Base-by-base conservation (phyloP, 345 rosid species). In the Cardiospermum halicacabum region DNA sequence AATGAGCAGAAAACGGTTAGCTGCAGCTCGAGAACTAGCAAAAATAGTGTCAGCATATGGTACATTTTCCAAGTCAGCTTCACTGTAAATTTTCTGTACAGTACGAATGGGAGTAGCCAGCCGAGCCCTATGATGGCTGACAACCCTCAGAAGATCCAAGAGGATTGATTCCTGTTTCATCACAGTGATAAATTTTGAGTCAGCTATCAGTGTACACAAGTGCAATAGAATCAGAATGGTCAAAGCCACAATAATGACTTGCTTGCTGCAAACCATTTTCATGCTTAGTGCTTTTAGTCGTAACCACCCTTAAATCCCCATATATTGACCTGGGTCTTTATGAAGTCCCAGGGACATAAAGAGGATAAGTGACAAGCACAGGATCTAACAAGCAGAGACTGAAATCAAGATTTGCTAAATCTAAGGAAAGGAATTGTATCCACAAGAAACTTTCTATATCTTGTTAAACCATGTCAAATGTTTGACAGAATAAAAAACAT, bases 41-140 rank as follows among this genome's bases (percentile, higher is more conserved):
- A 77, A 86, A 66, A 69, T 49, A 4, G 79, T 67, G 68, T 90
- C 96, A 49, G 89, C 78, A 78, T 82, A 88, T 51, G 84, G 89
- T 58, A 80, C 64, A 45, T 72, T 82, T 36, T 90, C 98, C 74
- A 86, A 64, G 56, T 90, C 97, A 58, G 89, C 70, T 54, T 90
- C 96, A 0, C 75, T 59, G 74, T 88, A 84, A 66, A 85, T 67
- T 59, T 89, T 90, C 73, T 88, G 97, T 40, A 93, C 82, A 21
- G 94, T 90, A 55, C 98, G 94, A 59, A 90, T 88, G 21, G 96
- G 98, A 59, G 94, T 93, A 71, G 98, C 98, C 6, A 93, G 96
- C 37, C 92, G 84, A 30, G 94, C 97, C 11, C 82, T 75, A 22
- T 93, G 98, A 77, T 93, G 92, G 57, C 91, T 85, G 48, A 90